phyloP scores from a whole-genome alignment of 352 stramenopile genomes.

The Globisporangium irregulare region DNA sequence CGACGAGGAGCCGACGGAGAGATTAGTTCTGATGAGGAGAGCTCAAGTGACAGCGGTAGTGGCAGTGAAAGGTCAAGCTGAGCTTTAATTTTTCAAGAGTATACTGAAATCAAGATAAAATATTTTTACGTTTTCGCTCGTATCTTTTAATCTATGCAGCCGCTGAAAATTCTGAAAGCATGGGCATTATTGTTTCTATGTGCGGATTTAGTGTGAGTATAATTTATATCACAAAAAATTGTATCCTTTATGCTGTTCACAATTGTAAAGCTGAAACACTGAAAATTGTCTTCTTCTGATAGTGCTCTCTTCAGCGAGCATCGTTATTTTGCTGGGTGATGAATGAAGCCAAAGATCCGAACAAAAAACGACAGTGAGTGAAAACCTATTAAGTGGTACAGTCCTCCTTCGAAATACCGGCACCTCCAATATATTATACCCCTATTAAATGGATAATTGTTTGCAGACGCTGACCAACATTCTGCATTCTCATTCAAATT shows the following conservation, averaged over 20 bases:
- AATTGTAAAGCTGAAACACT: neutral
- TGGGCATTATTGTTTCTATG: neutral
- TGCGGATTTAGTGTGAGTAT: neutral
- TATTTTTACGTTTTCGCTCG: neutral
- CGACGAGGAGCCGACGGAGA: neutral
- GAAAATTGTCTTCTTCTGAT: no score
- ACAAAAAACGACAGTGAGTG: no score
- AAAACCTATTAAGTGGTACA: no score
- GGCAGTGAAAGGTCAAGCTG: slow-evolving; percentile 8
- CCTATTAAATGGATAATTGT: no score
- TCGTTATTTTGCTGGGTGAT: no score
- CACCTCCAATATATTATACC: no score
- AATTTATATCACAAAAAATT: slow-evolving; percentile 7
- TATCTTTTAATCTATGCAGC: neutral
- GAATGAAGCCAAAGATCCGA: no score
- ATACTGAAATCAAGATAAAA: slow-evolving; percentile 5
- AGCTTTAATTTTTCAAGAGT: neutral
- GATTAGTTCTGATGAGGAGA: neutral
- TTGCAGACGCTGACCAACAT: no score
- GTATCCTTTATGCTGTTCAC: slow-evolving; percentile 1
- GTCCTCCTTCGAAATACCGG: no score
- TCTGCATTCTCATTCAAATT: no score
- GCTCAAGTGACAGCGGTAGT: slow-evolving; percentile 1
- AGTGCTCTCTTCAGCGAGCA: no score
- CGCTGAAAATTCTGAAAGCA: slow-evolving; percentile 1